phyloP scores from a whole-genome alignment of 306 rosid genomes.

The Corylus avellana region DNA sequence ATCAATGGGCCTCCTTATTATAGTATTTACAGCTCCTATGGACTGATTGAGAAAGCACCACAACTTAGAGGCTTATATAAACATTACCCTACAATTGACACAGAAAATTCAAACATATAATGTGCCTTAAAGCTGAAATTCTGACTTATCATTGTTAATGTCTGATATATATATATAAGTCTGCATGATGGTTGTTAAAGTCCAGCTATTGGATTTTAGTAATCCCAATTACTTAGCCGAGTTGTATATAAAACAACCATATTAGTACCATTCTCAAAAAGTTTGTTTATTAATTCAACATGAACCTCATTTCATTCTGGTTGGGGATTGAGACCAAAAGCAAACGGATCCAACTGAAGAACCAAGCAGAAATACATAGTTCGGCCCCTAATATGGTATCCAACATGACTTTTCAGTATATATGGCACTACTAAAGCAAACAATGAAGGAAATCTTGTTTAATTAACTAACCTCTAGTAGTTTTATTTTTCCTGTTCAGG shows the following conservation, averaged over 20 bases:
- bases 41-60: constrained; percentile 27
- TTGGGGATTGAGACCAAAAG: neutral
- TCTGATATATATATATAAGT: neutral
- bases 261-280: too few relatives aligned
- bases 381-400: neutral
- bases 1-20: constrained; percentile 43
- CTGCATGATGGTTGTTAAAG: neutral
- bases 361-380: neutral
- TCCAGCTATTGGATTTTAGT: neutral
- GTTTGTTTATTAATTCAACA: neutral
- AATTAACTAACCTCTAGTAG: neutral
- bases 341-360: neutral
- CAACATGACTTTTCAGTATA: neutral
- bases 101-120: neutral
- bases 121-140: neutral
- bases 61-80: constrained; percentile 1
- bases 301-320: neutral
- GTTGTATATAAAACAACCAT: too few relatives aligned
- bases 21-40: constrained; percentile 50
- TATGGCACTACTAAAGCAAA: neutral
- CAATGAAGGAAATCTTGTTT: neutral
- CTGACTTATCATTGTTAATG: neutral
- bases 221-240: neutral
- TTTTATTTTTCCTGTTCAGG: neutral
- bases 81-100: neutral